Conservation (phyloP, 495 filamentous ascomycete species). For the Xylaria intraflava region DNA sequence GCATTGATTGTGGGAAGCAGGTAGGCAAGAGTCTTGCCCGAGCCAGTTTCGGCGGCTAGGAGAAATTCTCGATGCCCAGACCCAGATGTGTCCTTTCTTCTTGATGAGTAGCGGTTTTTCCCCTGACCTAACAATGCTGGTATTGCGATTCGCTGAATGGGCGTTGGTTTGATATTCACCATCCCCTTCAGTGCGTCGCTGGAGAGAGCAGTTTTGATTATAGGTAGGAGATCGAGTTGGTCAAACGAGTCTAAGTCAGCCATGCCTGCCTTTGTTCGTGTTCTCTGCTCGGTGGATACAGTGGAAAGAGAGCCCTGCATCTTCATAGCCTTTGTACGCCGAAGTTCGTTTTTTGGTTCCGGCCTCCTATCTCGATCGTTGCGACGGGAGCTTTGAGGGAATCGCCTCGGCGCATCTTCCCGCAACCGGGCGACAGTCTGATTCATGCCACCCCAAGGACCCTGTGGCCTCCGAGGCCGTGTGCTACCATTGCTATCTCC, state of each 20-base stretch:
- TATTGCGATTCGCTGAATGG: constrained; percentile 82
- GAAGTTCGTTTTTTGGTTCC: constrained; percentile 29
- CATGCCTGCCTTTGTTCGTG: constrained; percentile 62
- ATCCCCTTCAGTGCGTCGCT: constrained; percentile 66
- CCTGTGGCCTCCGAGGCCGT: constrained; percentile 36
- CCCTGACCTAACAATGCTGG: constrained; percentile 59
- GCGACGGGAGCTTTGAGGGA: constrained; percentile 17
- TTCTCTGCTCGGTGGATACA: constrained; percentile 65
- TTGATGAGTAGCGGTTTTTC: constrained; percentile 12
- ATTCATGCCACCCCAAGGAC: constrained; percentile 79
- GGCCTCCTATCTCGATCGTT: constrained; percentile 22
- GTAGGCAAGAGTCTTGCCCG: constrained; percentile 93
- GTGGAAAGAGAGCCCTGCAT: constrained; percentile 78
- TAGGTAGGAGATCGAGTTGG: constrained; percentile 65
- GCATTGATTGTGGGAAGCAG: constrained; percentile 74
- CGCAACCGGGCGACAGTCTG: constrained; percentile 47
- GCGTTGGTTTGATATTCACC: constrained; percentile 67
- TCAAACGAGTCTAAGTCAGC: constrained; percentile 67
- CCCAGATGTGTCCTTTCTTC: constrained; percentile 10
- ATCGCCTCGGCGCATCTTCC: constrained; percentile 29
- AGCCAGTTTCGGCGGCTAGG: constrained; percentile 92
- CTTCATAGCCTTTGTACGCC: constrained; percentile 72
- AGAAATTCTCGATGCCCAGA: constrained; percentile 64
- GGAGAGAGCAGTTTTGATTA: constrained; percentile 64
- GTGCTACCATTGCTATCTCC: constrained; percentile 27